Base-by-base conservation (phyloP, 2,329 filamentous ascomycete genomes). In the Paecilomyces formosus region DNA sequence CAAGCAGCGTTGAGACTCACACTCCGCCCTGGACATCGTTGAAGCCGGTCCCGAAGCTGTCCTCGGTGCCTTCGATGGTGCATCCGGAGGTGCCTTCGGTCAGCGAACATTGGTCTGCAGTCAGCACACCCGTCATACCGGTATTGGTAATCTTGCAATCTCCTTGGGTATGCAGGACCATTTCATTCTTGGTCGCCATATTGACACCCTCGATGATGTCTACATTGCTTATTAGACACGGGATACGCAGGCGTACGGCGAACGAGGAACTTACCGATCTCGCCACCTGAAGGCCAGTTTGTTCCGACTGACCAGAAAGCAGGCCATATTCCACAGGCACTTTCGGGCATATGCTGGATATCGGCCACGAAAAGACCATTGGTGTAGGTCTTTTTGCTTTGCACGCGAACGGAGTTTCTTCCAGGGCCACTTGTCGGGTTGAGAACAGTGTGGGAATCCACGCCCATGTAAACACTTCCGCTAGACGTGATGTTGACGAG, bases 131-230 rank as follows among this genome's bases (percentile, higher is more conserved):
- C 5, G 75, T 75, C 67, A 83, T 82, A 3, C 74, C 74, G 24
- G 74, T 71, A 57, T 78, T 71, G 4, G 65, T 64, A 60, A 82
- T 70, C 13, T 66, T 72, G 64, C 80, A 80, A 4, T 73, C 75
- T 3, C 71, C 69, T 12, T 70, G 68, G 0, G 80, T 82, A 61
- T 82, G 80, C 51, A 82, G 70, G 12, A 80, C 79, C 64, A 81
- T 81, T 51, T 75, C 67, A 58, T 76, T 77, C 57, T 68, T 70
- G 28, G 72, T 65, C 58, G 77, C 70, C 55, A 71, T 60, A 61
- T 82, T 81, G 58, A 82, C 78, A 6, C 77, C 78, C 63, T 82
- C 80, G 60, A 81, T 78, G 55, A 82, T 76, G 63, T 82, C 57
- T 54, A 18, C 15, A 15, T 53, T 11, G 2, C 7, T 30, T 11